Conservation (phyloP, 2,329 filamentous ascomycete species). For the Alternaria hordeiaustralica region DNA sequence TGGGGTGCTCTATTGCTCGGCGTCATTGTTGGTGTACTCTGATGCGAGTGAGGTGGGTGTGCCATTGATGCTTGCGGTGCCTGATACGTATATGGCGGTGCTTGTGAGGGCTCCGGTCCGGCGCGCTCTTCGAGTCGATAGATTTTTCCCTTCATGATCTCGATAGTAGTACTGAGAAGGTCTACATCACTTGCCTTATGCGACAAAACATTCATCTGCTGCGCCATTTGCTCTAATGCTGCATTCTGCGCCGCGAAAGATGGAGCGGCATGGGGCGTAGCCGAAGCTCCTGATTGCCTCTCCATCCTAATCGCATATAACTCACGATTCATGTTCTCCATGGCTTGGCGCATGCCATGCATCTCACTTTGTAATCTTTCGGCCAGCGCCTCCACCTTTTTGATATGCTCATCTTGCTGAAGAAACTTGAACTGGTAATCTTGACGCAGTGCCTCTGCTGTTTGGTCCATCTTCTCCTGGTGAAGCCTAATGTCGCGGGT, state of each 20-base stretch:
- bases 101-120: constrained; percentile 8
- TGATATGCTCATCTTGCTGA: constrained; percentile 42
- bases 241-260: constrained; percentile 37
- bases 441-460: constrained; percentile 48
- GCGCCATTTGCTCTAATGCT: constrained; percentile 55
- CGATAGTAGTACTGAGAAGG: constrained; percentile 54
- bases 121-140: constrained; percentile 46
- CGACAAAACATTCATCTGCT: constrained; percentile 49
- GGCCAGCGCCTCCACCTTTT: constrained; percentile 50
- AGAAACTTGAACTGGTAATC: constrained; percentile 43
- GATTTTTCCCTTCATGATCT: constrained; percentile 57
- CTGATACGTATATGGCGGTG: constrained; percentile 14
- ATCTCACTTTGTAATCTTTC: constrained; percentile 51
- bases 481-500: constrained; percentile 39
- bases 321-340: constrained; percentile 49
- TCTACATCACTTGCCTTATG: constrained; percentile 56
- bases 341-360: constrained; percentile 43
- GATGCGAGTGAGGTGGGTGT: neutral
- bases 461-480: constrained; percentile 33
- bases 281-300: constrained; percentile 8
- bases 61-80: constrained; percentile 8
- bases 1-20: neutral
- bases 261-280: constrained; percentile 1
- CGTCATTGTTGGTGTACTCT: neutral
- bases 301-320: constrained; percentile 30